phyloP scores from a whole-genome alignment of 192 early-diverging fungal species.

The Rhizophagus clarus region DNA sequence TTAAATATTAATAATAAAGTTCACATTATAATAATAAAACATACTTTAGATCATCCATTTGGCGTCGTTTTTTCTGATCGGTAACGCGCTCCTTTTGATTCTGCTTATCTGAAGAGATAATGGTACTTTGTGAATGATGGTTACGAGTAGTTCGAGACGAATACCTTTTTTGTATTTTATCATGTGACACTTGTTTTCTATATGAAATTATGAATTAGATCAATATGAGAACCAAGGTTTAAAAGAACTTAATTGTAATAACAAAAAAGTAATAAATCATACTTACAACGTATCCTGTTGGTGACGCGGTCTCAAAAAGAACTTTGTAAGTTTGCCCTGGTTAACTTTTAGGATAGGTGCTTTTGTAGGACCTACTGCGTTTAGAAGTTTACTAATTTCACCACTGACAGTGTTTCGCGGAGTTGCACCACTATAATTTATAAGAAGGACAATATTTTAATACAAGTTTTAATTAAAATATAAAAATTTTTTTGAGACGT shows the following conservation, averaged over 20 bases:
- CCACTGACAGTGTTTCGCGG: constrained; percentile 30
- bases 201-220: not conserved
- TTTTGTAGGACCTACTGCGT: constrained; percentile 29
- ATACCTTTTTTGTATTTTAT: constrained; percentile 24
- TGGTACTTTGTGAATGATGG: not conserved
- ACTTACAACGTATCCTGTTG: constrained; percentile 16
- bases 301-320: constrained; percentile 25
- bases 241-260: not conserved
- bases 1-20: not conserved
- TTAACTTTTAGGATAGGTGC: constrained; percentile 32
- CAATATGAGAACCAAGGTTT: not conserved
- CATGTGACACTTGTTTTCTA: constrained; percentile 21
- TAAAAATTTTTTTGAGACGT: not conserved
- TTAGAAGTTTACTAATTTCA: constrained; percentile 33
- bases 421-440: constrained; percentile 29
- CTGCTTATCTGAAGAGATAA: constrained; percentile 6
- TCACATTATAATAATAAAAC: not conserved
- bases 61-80: constrained; percentile 27
- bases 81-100: not conserved
- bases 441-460: not conserved
- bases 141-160: constrained; percentile 10
- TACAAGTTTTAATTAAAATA: not conserved
- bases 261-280: not conserved
- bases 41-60: constrained; percentile 31
- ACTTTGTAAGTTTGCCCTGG: constrained; percentile 32